Conservation (phyloP, 2,329 filamentous ascomycete genomes). For the Chaetomiaceae sp. region DNA sequence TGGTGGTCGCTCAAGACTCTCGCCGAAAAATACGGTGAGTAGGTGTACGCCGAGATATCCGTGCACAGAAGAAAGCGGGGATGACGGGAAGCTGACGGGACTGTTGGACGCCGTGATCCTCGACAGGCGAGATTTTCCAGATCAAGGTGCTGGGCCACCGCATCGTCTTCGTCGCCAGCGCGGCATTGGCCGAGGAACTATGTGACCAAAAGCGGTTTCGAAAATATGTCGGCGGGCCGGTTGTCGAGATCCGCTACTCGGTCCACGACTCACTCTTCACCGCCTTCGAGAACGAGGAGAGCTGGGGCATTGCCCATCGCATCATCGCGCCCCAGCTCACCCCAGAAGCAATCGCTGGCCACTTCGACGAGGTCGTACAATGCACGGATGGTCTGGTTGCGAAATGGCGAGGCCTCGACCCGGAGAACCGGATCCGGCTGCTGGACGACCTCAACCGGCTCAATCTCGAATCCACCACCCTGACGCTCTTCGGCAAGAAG, state of each 20-base stretch:
- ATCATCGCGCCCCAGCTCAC: conserved; percentile 47
- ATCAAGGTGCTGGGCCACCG: conserved; percentile 39
- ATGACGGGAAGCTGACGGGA: background rate
- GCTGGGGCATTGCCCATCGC: conserved; percentile 49
- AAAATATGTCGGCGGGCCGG: conserved; percentile 50
- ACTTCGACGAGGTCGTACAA: conserved; percentile 46
- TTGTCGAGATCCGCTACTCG: conserved; percentile 48
- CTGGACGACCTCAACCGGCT: conserved; percentile 49
- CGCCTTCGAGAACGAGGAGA: conserved; percentile 44
- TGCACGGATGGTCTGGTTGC: conserved; percentile 46
- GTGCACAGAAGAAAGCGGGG: background rate
- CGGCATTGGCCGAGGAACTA: conserved; percentile 40
- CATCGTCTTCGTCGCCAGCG: conserved; percentile 40
- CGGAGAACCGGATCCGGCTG: conserved; percentile 39
- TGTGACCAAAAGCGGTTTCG: conserved; percentile 52
- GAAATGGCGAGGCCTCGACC: conserved; percentile 43
- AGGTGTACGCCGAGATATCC: no score
- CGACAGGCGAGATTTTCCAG: conserved; percentile 42
- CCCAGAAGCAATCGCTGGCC: conserved; percentile 31
- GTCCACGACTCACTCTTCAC: conserved; percentile 52
- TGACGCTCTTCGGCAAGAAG: conserved; percentile 49
- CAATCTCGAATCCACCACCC: conserved; percentile 48
- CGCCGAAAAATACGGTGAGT: conserved; percentile 36
- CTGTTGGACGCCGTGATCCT: no score
- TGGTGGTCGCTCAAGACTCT: conserved; percentile 47